Base-by-base conservation (phyloP, 305 asterid species). In the Rubia peregrina region DNA sequence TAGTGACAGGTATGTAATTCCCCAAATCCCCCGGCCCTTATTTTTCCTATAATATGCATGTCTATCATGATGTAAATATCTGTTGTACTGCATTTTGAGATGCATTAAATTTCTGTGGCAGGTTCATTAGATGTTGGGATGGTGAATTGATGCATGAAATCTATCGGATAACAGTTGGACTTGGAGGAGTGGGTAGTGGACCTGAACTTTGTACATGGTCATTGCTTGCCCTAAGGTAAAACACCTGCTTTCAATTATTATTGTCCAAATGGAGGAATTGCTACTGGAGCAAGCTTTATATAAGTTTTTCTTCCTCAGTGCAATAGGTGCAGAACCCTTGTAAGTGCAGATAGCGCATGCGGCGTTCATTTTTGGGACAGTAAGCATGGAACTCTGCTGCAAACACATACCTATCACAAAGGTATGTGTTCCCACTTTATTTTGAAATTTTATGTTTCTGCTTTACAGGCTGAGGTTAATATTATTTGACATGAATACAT, bases 51-150 rank as follows among this genome's bases (percentile, higher is more conserved):
- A 9, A 13, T 36, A 5, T 67, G 65, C 7, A 48, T 55, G 40
- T 12, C 48, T 43, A 3, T 30, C 43, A 30, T 48, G 36, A 3
- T 12, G 38, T 26, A 41, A 26, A 14, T 42, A 4, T 36, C 13
- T 69, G 5, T 17, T 66, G 13, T 62, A 33, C 19, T 48, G 21
- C 49, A 41, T 67, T 71, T 76, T 24, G 16, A 65, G 30, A 42
- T 33, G 66, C 26, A 59, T n/a, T 21, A 12, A 51, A 3, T 71
- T 62, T 65, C 70, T 53, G 56, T 63, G 44, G 67, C 79, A 95
- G 98, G 86, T 83, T 86, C 79, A 89, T 95, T 82, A 85, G 99
- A 74, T 95, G 99, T 76, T 92, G 98, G 97, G 95, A 95, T 83
- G 89, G 86, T 19, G 82, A 85, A 73, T 76, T 72, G 57, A 79